Evolutionary conservation across 2,329 filamentous ascomycete genomes (phyloP), one percentile per base, ranked within the genome.

Genomic region (Diaporthe caulivora): DNA sequence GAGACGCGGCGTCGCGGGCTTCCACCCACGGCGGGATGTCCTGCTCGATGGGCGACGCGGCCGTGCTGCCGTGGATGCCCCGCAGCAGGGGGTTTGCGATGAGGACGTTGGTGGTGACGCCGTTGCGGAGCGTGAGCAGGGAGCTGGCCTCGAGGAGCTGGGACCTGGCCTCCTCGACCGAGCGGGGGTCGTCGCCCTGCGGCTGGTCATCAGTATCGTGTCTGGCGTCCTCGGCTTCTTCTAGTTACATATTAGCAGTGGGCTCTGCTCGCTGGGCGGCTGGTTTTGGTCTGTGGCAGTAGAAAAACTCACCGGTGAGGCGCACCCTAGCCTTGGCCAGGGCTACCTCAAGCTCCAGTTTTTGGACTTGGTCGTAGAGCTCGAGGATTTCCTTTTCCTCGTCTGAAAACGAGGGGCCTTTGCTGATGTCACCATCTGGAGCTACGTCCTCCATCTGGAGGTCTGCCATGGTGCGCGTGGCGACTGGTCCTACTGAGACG

Each of bases 1-100:
- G 87, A 1, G 93, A 91, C n/a, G 91, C 81, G 49, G 87, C 82
- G 80, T 97, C 94, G 74, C 94, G 92, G 42, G 90, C 86, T 76
- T 91, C 85, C 74, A 97, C 85, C 53, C 92, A 85, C 15, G 92
- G 90, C 17, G 93, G 83, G 15, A 97, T 87, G 71, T 92, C 90
- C 94, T 91, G 89, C 83, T 97, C 94, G 69, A 92, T 86, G 57
- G 90, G 89, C 2, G 90, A 89, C 24, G 90, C 88, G 74, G 90
- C 87, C 17, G 88, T 89, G 55, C 91, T 91, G 74, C 89, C 85
- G 80, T 97, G 94, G 51, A 96, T 91, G 9, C 94, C 92, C 79
- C 93, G 94, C 72, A 97, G 85, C 53, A 94, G 91, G 10, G 95
- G 94, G 78, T 94, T 92, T 72, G 92, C 91, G 77, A 91, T 90